Evolutionary conservation across 768 basidiomycete genomes (phyloP).

Genomic region (Clathrus columnatus): DNA sequence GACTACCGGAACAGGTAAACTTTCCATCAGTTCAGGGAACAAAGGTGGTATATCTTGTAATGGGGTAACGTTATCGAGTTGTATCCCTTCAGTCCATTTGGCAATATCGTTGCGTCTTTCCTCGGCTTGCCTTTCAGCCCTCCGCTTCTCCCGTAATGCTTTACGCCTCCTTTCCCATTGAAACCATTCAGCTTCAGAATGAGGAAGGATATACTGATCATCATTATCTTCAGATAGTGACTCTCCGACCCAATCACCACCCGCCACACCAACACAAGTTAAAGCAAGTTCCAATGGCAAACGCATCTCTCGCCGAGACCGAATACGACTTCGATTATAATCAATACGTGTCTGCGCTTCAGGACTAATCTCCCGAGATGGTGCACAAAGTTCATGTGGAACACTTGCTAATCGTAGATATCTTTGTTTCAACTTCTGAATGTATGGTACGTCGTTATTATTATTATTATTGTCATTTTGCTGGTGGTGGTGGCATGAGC

Average conservation of each 20-base stretch:
- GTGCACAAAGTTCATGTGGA: constrained; percentile 1
- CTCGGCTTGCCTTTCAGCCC: not conserved
- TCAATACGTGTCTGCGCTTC: not conserved
- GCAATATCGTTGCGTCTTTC: constrained; percentile 4
- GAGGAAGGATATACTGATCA: constrained; percentile 2
- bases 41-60: not conserved
- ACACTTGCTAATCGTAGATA: constrained; percentile 3
- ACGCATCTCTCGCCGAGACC: not conserved
- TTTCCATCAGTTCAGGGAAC: not conserved
- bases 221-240: not conserved
- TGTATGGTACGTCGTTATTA: not conserved
- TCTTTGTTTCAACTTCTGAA: constrained; percentile 7
- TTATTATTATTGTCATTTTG: not conserved
- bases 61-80: not conserved
- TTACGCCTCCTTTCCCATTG: not conserved
- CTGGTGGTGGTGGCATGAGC: too few relatives aligned
- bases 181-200: constrained; percentile 7
- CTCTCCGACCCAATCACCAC: constrained; percentile 9
- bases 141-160: not conserved
- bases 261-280: constrained; percentile 6
- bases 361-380: constrained; percentile 2
- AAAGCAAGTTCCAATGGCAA: constrained; percentile 5
- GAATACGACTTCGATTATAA: not conserved
- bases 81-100: constrained; percentile 4
- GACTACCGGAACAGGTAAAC: not conserved